Percentiles rank a stretch among this genome's conserved stretches.
These are phyloP conservation scores for Haplosporangium sp. DNA, from an alignment of 371 early-diverging fungal species.

Conservation along the genomic window DNA sequence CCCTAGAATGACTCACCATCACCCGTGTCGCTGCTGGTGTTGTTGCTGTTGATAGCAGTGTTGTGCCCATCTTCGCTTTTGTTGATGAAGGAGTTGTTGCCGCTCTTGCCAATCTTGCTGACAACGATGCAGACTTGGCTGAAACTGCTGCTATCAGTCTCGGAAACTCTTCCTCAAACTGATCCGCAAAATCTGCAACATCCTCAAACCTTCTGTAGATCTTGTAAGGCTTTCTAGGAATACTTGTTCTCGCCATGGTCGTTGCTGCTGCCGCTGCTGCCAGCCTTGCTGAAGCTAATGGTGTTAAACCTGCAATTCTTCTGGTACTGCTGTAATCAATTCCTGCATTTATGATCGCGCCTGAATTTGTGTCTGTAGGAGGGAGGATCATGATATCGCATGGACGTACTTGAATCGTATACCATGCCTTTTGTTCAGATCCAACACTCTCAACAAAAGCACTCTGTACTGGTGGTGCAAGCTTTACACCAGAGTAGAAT, in stretches of 20 bases:
- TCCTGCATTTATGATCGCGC: neutral
- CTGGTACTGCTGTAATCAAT: neutral
- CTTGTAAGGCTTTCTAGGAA: slow-evolving; percentile 43
- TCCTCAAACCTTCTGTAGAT: slow-evolving; percentile 52
- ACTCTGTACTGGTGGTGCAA: slow-evolving; percentile 39
- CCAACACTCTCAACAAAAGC: slow-evolving; percentile 29
- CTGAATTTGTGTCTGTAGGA: neutral
- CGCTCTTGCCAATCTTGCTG: neutral
- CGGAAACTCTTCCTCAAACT: slow-evolving; percentile 45
- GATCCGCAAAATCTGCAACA: slow-evolving; percentile 51
- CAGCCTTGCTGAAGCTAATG: too few species aligned
- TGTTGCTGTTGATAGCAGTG: neutral
- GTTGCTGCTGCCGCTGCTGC: neutral
- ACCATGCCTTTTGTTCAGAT: slow-evolving; percentile 40
- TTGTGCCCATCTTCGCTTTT: too few species aligned
- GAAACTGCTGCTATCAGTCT: slow-evolving; percentile 4
- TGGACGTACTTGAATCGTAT: slow-evolving; percentile 47
- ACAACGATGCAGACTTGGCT: neutral
- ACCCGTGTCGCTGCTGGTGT: too few species aligned
- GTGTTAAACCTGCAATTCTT: neutral
- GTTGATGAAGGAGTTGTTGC: neutral
- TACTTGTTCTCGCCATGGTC: slow-evolving; percentile 1
- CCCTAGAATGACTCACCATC: neutral
- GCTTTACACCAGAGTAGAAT: slow-evolving; percentile 49
- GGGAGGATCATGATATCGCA: slow-evolving; percentile 24